phyloP scores from a whole-genome alignment of 2,329 filamentous ascomycete genomes.

The Aureobasidium sp. region DNA sequence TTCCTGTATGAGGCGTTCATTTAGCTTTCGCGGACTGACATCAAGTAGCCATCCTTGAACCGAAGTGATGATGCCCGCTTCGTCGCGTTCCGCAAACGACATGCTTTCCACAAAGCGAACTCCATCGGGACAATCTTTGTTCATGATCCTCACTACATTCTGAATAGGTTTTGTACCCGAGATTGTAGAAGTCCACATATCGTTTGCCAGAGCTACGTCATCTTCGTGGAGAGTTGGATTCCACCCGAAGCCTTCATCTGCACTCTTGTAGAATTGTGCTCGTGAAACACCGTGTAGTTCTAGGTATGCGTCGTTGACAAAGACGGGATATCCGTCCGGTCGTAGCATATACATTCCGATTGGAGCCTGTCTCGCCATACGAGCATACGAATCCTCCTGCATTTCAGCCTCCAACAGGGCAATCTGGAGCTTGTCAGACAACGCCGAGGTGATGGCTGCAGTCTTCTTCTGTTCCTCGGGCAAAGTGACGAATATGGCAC shows the following conservation, averaged over 20 bases:
- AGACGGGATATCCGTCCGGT: conserved; percentile 29
- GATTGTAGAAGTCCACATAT: neutral
- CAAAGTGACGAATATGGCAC: conserved; percentile 30
- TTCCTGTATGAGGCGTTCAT: conserved; percentile 18
- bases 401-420: conserved; percentile 28
- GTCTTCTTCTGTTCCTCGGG: conserved; percentile 17
- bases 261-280: conserved; percentile 17
- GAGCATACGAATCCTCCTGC: conserved; percentile 33
- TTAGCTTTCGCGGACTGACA: neutral
- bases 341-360: conserved; percentile 29
- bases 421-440: conserved; percentile 29
- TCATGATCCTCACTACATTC: neutral
- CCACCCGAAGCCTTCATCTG: conserved; percentile 21
- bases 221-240: neutral
- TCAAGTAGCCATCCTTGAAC: conserved; percentile 5
- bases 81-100: neutral
- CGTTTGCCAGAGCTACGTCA: neutral
- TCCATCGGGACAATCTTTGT: neutral
- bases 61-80: neutral
- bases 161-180: neutral
- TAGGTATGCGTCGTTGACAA: conserved; percentile 36
- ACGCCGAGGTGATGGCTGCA: conserved; percentile 31
- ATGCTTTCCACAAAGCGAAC: neutral
- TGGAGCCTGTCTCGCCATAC: conserved; percentile 34
- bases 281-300: conserved; percentile 27